A percentile compares a stretch with the other conserved stretches of the same genome.
Conservation (phyloP, 2,329 filamentous ascomycete species). For the Penicillium sp. region DNA sequence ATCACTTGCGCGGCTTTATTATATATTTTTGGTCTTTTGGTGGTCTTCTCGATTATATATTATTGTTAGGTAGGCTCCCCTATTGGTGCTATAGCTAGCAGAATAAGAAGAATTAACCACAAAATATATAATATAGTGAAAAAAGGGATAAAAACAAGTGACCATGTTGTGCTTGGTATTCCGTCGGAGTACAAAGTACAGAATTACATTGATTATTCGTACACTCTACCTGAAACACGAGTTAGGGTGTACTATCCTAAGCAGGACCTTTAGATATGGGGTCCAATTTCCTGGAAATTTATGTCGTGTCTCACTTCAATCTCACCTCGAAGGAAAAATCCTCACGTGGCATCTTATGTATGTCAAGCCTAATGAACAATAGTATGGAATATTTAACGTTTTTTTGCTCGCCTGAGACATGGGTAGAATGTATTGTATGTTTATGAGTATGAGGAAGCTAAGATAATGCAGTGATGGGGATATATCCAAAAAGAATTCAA, state of each 20-base stretch:
- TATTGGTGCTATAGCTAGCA: neutral
- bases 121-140: neutral
- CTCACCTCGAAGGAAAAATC: neutral
- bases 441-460: neutral
- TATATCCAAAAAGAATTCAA: conserved; percentile 3
- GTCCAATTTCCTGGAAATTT: neutral
- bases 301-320: neutral
- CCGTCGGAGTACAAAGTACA: too few species aligned
- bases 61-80: neutral
- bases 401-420: neutral
- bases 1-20: too few species aligned
- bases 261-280: neutral
- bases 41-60: neutral
- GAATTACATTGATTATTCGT: too few species aligned
- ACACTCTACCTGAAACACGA: too few species aligned
- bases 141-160: too few species aligned
- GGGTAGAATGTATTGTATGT: neutral
- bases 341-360: neutral
- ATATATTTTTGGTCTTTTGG: too few species aligned
- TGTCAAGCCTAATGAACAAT: neutral
- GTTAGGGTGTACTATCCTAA: neutral
- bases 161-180: too few species aligned
- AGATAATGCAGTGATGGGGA: conserved; percentile 3
- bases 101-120: too few species aligned
- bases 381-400: neutral